Evolutionary conservation across 192 early-diverging fungal genomes (phyloP).

Genomic region (Coemansia sp.): DNA sequence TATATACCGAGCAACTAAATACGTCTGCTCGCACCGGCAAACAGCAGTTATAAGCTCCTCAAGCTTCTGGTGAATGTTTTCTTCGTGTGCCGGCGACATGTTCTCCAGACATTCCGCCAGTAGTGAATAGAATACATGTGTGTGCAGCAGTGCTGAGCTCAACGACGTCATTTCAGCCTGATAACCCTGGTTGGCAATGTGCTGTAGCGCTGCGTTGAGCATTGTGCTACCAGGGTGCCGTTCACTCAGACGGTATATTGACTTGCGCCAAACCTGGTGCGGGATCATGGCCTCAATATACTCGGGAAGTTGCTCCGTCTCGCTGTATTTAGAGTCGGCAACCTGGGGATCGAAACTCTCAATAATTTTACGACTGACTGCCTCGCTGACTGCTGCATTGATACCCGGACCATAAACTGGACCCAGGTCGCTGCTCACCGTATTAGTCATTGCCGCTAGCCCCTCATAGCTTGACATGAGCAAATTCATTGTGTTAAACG

Average conservation of each 20-base stretch:
- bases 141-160: constrained; percentile 64
- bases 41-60: constrained; percentile 52
- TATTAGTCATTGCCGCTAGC: constrained; percentile 42
- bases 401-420: constrained; percentile 7
- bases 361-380: constrained; percentile 58
- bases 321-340: constrained; percentile 57
- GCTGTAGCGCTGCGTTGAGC: constrained; percentile 64
- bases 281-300: constrained; percentile 61
- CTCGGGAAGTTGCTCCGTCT: constrained; percentile 54
- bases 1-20: constrained; percentile 43
- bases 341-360: constrained; percentile 61
- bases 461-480: constrained; percentile 49
- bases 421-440: constrained; percentile 22
- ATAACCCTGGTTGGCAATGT: constrained; percentile 64
- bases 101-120: constrained; percentile 63
- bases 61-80: constrained; percentile 57
- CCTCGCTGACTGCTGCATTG: constrained; percentile 29
- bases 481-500: constrained; percentile 45
- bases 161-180: constrained; percentile 66
- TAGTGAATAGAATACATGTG: constrained; percentile 65
- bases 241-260: constrained; percentile 67
- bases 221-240: constrained; percentile 62
- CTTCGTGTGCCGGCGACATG: constrained; percentile 59
- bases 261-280: constrained; percentile 62
- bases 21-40: constrained; percentile 45